Base-by-base conservation (phyloP, 768 basidiomycete genomes). In the Rhodosporidiobolus odoratus region DNA sequence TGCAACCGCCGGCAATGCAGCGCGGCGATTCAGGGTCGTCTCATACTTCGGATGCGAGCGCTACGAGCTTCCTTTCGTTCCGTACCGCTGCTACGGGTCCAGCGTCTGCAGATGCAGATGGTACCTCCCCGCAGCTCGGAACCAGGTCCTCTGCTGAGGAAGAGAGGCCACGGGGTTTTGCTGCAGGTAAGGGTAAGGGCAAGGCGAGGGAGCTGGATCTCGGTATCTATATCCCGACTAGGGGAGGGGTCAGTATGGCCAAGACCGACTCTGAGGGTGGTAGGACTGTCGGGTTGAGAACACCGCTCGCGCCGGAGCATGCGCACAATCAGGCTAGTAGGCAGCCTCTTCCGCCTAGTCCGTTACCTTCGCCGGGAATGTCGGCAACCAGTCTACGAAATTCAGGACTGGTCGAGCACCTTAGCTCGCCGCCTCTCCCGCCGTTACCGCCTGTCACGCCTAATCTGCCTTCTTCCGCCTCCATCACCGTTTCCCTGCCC, bases 151-250 rank as follows among this genome's bases (percentile, higher is more conserved):
- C 57, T 23, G 32, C 19, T 5, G 54, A 57, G 48, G 50, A 54
- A 32, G 34, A 62, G 34, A 45, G 60, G 13, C 30, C 54, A 9
- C 34, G 47, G 35, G 47, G 16, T 13, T 32, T 16, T 48, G 34
- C 27, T n/a, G 23, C 23, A 7, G 32, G 23, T 12, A 65, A 65
- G 35, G 64, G 45, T 12, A 58, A 40, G 45, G 64, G 47, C 34
- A 65, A 58, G 64, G 64, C 64, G 41, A 53, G 63, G 30, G 52
- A 54, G 52, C 54, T 65, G 27, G 64, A 65, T 25, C 45, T 65
- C n/a, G 64, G 64, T 0, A 65, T 65, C 35, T n/a, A 38, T 4
- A 30, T 65, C 9, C 64, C 64, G 19, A 27, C 16, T 10, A 21
- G 17, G 17, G 35, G 37, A n/a, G 8, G 25, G 13, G n/a, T 32